Conservation (phyloP, 345 rosid species). For the Carallia brachiata region DNA sequence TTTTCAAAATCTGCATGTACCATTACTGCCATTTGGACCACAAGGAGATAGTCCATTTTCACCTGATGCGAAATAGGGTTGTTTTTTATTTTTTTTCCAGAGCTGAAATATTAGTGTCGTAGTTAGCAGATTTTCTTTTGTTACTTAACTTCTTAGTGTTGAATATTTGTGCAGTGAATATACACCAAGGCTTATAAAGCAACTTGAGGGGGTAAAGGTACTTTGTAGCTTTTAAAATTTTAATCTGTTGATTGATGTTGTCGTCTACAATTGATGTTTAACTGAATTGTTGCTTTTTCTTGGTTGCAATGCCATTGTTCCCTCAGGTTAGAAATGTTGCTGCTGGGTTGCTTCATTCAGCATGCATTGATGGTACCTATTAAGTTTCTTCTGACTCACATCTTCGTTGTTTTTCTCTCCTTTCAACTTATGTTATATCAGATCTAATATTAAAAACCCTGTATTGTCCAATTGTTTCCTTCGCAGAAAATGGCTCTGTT, state of each 20-base stretch:
- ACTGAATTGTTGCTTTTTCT: conserved; percentile 17
- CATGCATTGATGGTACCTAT: conserved; percentile 70
- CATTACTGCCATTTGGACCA: too few species aligned
- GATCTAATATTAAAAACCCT: conserved; percentile 14
- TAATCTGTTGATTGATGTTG: conserved; percentile 12
- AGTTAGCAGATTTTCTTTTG: too few species aligned
- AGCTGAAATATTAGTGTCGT: too few species aligned
- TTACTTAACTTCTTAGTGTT: conserved; percentile 12
- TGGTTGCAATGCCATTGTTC: conserved; percentile 24
- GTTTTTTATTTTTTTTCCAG: too few species aligned
- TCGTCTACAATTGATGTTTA: conserved; percentile 3
- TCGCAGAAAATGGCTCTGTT: conserved; percentile 74
- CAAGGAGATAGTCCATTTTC: too few species aligned
- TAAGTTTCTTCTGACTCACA: conserved; percentile 13
- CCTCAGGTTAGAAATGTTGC: conserved; percentile 66
- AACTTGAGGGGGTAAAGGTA: conserved; percentile 83
- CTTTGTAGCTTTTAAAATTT: conserved; percentile 9
- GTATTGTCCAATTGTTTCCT: conserved; percentile 14
- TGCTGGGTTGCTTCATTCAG: conserved; percentile 91
- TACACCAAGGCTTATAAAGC: conserved; percentile 90
- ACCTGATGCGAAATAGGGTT: too few species aligned
- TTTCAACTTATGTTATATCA: neutral
- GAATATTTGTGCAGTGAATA: conserved; percentile 62
- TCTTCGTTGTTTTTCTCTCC: conserved; percentile 6
- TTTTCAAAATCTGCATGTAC: too few species aligned